Conservation (phyloP, 495 filamentous ascomycete species). For the Neurospora sp. region DNA sequence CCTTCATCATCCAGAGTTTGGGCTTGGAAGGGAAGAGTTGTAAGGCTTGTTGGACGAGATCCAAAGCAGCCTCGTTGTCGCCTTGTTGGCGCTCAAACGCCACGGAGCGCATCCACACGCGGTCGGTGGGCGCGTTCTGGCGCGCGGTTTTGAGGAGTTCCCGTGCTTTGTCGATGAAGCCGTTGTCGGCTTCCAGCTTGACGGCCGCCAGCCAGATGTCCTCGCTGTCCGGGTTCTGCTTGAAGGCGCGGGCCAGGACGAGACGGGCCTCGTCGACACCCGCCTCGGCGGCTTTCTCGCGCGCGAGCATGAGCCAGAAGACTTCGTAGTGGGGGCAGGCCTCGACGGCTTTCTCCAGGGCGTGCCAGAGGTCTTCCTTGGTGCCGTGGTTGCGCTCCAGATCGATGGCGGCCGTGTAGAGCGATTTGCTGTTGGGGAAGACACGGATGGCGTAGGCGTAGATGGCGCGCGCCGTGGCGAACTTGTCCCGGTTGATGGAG, state of each 20-base stretch:
- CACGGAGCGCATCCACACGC: slow-evolving; percentile 92
- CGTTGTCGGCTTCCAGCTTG: slow-evolving; percentile 84
- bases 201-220: slow-evolving; percentile 95
- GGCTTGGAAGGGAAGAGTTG: slow-evolving; percentile 76
- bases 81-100: slow-evolving; percentile 81
- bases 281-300: slow-evolving; percentile 70
- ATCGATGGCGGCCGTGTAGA: slow-evolving; percentile 85
- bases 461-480: slow-evolving; percentile 85
- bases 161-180: slow-evolving; percentile 68
- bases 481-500: slow-evolving; percentile 65
- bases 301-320: slow-evolving; percentile 93
- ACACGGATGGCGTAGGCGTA: slow-evolving; percentile 83
- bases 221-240: slow-evolving; percentile 89
- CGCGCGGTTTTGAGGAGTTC: slow-evolving; percentile 71
- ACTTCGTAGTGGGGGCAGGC: slow-evolving; percentile 81
- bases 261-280: slow-evolving; percentile 66
- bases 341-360: slow-evolving; percentile 88
- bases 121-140: slow-evolving; percentile 79
- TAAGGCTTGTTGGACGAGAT: slow-evolving; percentile 78
- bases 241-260: slow-evolving; percentile 79
- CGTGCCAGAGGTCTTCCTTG: slow-evolving; percentile 68
- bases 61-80: slow-evolving; percentile 66
- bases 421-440: slow-evolving; percentile 65
- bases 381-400: slow-evolving; percentile 84
- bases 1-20: slow-evolving; percentile 98